A percentile compares a stretch with the other conserved stretches of the same genome.
These are phyloP conservation scores for Striga asiatica DNA, from an alignment of 257 asterid genomes.

Conservation along the genomic window DNA sequence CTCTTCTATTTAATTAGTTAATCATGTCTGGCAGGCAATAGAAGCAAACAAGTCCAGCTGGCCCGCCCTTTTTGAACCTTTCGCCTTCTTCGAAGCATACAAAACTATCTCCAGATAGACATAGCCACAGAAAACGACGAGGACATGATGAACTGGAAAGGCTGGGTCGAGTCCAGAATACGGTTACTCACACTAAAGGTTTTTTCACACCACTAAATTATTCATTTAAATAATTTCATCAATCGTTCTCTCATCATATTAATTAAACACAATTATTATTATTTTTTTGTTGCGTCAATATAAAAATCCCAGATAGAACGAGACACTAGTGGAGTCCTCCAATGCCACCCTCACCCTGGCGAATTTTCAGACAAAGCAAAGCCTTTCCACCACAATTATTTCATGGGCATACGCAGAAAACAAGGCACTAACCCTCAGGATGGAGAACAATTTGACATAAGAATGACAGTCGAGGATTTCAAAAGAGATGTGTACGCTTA, in stretches of 20 bases:
- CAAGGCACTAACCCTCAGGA: slow-evolving; percentile 64
- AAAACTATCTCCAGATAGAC: slow-evolving; percentile 76
- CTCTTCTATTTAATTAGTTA: background rate
- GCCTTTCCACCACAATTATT: slow-evolving; percentile 55
- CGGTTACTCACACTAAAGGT: slow-evolving; percentile 79
- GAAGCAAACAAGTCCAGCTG: slow-evolving; percentile 55
- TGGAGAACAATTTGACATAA: slow-evolving; percentile 64
- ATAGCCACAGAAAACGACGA: slow-evolving; percentile 61
- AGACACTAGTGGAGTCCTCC: slow-evolving; percentile 67
- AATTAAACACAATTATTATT: too few species aligned
- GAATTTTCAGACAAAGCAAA: slow-evolving; percentile 64
- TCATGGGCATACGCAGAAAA: slow-evolving; percentile 69
- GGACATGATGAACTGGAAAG: slow-evolving; percentile 78
- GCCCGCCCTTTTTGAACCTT: slow-evolving; percentile 61
- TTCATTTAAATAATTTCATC: too few species aligned
- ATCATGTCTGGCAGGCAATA: slow-evolving; percentile 39
- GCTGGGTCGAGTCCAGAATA: slow-evolving; percentile 85
- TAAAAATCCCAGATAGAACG: slow-evolving; percentile 51
- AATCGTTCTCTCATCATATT: too few species aligned
- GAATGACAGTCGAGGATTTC: slow-evolving; percentile 71
- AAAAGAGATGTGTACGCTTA: slow-evolving; percentile 53
- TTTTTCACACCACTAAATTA: too few species aligned
- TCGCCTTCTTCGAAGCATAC: slow-evolving; percentile 74
- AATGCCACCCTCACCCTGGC: slow-evolving; percentile 81
- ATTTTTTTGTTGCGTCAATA: background rate